These are phyloP conservation scores for Pezizomycotina sp. DNA, from an alignment of 2,329 filamentous ascomycete species.

Conservation along the genomic window DNA sequence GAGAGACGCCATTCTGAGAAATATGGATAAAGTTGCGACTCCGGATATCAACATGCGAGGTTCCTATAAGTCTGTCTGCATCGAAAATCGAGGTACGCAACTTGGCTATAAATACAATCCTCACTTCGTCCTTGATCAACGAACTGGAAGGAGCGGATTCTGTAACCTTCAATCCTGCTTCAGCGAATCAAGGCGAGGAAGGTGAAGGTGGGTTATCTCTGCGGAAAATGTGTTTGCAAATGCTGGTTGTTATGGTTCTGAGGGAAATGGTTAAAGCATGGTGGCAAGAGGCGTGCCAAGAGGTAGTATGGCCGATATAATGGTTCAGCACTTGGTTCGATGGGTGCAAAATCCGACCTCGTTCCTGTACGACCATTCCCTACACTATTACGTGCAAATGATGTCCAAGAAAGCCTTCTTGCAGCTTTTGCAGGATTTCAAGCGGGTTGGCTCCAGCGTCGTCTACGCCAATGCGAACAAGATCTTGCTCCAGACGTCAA, in stretches of 20 bases:
- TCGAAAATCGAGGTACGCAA: slow-evolving; percentile 89
- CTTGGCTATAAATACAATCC: slow-evolving; percentile 89
- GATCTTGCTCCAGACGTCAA: slow-evolving; percentile 84
- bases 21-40: slow-evolving; percentile 78
- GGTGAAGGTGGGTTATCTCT: slow-evolving; percentile 13
- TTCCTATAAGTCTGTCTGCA: slow-evolving; percentile 88
- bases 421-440: slow-evolving; percentile 92
- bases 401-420: slow-evolving; percentile 96
- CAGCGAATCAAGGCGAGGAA: slow-evolving; percentile 18
- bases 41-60: slow-evolving; percentile 83
- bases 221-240: slow-evolving; percentile 15
- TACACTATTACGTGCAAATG: slow-evolving; percentile 97
- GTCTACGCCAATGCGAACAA: slow-evolving; percentile 87
- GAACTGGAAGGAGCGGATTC: slow-evolving; percentile 79
- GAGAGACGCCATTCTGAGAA: slow-evolving; percentile 68
- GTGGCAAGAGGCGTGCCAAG: slow-evolving; percentile 87
- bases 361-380: slow-evolving; percentile 81
- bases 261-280: slow-evolving; percentile 97
- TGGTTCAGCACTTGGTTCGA: slow-evolving; percentile 90
- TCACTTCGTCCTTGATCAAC: slow-evolving; percentile 92
- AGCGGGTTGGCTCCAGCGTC: slow-evolving; percentile 82
- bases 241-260: slow-evolving; percentile 53
- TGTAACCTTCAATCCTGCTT: slow-evolving; percentile 37
- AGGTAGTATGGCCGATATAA: slow-evolving; percentile 87
- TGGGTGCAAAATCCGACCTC: slow-evolving; percentile 93